phyloP scores from a whole-genome alignment of 768 basidiomycete species.

The Amanita molliuscula region DNA sequence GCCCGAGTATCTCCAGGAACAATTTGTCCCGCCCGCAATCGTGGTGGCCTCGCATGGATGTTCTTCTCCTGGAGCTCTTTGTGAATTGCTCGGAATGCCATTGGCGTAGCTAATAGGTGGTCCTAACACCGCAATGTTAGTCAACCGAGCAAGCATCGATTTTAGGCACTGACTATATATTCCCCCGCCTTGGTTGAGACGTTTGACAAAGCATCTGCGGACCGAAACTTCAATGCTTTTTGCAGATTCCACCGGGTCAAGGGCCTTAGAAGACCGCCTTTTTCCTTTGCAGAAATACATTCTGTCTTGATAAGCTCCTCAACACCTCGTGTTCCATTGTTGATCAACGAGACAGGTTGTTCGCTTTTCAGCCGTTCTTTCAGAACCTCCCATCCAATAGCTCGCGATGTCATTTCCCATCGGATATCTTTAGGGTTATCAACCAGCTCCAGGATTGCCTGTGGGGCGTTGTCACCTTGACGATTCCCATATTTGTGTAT shows the following conservation, averaged over 20 bases:
- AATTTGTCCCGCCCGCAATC: slow-evolving; percentile 42
- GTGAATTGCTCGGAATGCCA: slow-evolving; percentile 36
- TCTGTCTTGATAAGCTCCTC: slow-evolving; percentile 40
- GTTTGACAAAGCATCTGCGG: slow-evolving; percentile 30
- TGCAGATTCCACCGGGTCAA: slow-evolving; percentile 69
- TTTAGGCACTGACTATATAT: slow-evolving; percentile 47
- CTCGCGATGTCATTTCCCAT: slow-evolving; percentile 80
- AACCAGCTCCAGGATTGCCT: slow-evolving; percentile 89
- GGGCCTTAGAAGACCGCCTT: slow-evolving; percentile 39
- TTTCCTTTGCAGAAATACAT: slow-evolving; percentile 25
- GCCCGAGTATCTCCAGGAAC: slow-evolving; percentile 47
- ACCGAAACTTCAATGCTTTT: slow-evolving; percentile 58
- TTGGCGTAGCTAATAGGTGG: slow-evolving; percentile 53
- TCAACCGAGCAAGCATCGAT: slow-evolving; percentile 5
- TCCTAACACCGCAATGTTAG: slow-evolving; percentile 33
- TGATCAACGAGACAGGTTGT: slow-evolving; percentile 36
- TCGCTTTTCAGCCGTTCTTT: slow-evolving; percentile 39
- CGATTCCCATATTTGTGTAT: slow-evolving; percentile 89
- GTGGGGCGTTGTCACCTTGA: slow-evolving; percentile 85
- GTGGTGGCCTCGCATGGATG: slow-evolving; percentile 18
- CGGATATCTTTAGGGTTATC: slow-evolving; percentile 87
- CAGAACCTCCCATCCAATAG: slow-evolving; percentile 77
- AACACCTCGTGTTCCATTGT: slow-evolving; percentile 36
- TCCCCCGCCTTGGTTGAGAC: slow-evolving; percentile 47
- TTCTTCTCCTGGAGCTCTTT: slow-evolving; percentile 32